Base-by-base conservation (phyloP, 106 monocot genomes). In the Iris macrosiphon region DNA sequence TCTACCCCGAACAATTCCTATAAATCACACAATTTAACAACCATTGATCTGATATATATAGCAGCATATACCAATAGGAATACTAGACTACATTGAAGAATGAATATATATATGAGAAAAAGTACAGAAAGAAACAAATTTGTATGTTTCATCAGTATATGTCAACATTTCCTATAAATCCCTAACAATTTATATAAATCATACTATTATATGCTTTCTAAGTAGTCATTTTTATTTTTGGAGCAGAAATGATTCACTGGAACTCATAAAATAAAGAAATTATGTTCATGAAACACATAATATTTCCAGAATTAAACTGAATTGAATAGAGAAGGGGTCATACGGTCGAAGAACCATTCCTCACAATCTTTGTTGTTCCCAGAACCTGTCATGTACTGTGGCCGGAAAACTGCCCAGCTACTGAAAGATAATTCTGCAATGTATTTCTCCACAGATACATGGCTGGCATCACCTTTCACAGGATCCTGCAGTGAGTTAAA, bases 291-390 rank as follows among this genome's bases (percentile, higher is more conserved):
- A 13, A 65, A 40, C 40, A 29, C 18, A 20, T 17, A 41, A 9
- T 26, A 13, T 20, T 26, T 40, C 40, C 57, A 32, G 50, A 20
- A 20, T 33, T 33, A 33, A 4, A 53, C 10, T 32, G 33, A 2
- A 9, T 0, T 15, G 39, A 52, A 27, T 15, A 6, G 64, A 53
- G 60, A 38, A 24, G 25, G 2, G 22, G 7, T 10, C 82, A 41
- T 96, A 96, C 90, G 63, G 51, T 96, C 96, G 50, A 96, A 96
- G 69, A 96, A 96, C 90, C 96, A 96, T 23, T 96, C 96, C 63
- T 96, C 96, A 20, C 96, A 96, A 35, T 96, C 90, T 76, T 96
- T 96, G 67, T 96, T 96, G 69, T 96, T 96, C 77, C 90, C 96
- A 17, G 90, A 90, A 45, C 96, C 90, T 57, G 75, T 90, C 86